These are phyloP conservation scores for Urostyla sp. DNA, from an alignment of 73 alveolate genomes.

Conservation along the genomic window DNA sequence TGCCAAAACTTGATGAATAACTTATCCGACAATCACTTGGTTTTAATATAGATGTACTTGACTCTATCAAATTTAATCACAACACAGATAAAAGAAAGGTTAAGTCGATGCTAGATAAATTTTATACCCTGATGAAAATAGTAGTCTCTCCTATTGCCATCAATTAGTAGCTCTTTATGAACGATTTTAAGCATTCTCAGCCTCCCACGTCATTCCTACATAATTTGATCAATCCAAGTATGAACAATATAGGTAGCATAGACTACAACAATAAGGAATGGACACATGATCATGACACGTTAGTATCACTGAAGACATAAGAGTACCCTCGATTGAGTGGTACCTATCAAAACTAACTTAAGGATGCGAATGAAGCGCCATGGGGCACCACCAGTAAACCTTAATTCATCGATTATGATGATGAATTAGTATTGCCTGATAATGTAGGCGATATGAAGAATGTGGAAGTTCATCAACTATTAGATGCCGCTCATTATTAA, in stretches of 20 bases:
- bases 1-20: not conserved
- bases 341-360: not conserved
- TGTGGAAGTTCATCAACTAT: not conserved
- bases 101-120: not conserved
- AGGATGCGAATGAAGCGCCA: not conserved
- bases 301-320: slow-evolving; percentile 29
- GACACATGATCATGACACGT: slow-evolving; percentile 40
- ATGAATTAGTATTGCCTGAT: not conserved
- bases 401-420: not conserved
- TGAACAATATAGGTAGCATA: slow-evolving; percentile 51
- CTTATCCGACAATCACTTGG: not conserved
- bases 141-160: not conserved
- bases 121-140: not conserved
- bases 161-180: not conserved
- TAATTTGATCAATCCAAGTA: slow-evolving; percentile 2
- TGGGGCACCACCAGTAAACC: slow-evolving; percentile 58
- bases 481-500: slow-evolving; percentile 19
- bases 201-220: slow-evolving; percentile 12
- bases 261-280: slow-evolving; percentile 38
- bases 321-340: slow-evolving; percentile 51
- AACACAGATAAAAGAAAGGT: not conserved
- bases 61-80: not conserved
- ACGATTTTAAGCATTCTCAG: not conserved
- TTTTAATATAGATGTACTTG: not conserved
- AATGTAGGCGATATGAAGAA: not conserved